Evolutionary conservation across 2,329 filamentous ascomycete genomes (phyloP), one percentile per base, ranked within the genome.

Genomic region (Saccharata proteae): DNA sequence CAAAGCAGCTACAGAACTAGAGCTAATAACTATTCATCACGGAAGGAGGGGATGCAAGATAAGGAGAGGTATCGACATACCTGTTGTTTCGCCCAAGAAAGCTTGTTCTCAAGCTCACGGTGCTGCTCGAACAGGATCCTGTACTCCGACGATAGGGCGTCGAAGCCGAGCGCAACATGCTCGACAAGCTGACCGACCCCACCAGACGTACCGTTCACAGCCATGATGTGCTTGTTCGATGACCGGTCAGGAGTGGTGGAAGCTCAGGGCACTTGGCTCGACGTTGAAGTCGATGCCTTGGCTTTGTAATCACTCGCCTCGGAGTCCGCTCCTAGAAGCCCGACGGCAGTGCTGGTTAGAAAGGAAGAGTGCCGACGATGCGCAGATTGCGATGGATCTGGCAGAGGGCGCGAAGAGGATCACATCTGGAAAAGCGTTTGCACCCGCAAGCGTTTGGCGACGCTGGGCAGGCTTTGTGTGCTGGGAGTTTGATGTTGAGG

Each of bases 1-100:
- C 54, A 33, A 42, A 43, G 49, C 54, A 55, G 52, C 60, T 67
- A 52, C 57, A 65, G 61, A 55, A 65, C 61, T 64, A 65, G 60
- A 65, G 61, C 61, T 65, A 64, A 64, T 26, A 45, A 36, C 48
- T 44, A 51, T 42, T 61, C 58, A 61, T 63, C 61, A 62, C 54
- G 44, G 42, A 42, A 40, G 38, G 31, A 39, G 5, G 27, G 8
- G 17, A 38, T 23, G 30, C 33, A 24, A 22, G 30, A 25, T 14
- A 10, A 12, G 12, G 33, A 25, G 30, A 33, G 8, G 16, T 28
- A 27, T 10, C 8, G 18, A 40, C 59, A 41, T 52, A 66, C 63
- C 59, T 66, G 63, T 39, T 64, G 55, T 45, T 64, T 60, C 14
- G 60, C 60, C 44, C 55, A 62, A 11, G 51, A 56, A 26, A 67